Conservation (phyloP, 2,329 filamentous ascomycete species). For the Fusarium tanahbumbuense region DNA sequence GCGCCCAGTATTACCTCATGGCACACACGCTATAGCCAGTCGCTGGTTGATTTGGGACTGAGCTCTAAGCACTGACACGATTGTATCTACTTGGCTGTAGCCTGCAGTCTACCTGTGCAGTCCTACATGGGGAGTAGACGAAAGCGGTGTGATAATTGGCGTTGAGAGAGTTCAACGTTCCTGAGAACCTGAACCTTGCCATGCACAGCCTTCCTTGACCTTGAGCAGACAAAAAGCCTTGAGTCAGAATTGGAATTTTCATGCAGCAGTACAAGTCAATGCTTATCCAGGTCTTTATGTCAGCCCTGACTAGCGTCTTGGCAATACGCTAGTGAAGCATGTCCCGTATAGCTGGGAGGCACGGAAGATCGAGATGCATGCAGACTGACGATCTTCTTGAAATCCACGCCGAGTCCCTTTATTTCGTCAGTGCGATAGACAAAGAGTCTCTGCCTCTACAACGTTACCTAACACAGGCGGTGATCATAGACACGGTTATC, state of each 20-base stretch:
- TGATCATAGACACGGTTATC: neutral
- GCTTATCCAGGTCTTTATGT: neutral
- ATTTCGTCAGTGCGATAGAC: constrained; percentile 6
- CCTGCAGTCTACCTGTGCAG: neutral
- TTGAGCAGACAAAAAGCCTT: neutral
- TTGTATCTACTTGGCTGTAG: neutral
- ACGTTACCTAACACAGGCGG: neutral
- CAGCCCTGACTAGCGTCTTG: neutral
- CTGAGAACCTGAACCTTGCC: constrained; percentile 37
- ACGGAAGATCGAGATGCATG: constrained; percentile 41
- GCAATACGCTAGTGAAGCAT: constrained; percentile 38
- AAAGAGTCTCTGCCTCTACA: constrained; percentile 7
- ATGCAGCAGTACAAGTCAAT: neutral
- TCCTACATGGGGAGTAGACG: neutral
- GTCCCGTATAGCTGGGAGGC: constrained; percentile 42
- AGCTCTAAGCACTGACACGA: neutral
- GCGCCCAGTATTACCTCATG: constrained; percentile 17
- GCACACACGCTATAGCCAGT: constrained; percentile 3
- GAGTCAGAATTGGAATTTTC: neutral
- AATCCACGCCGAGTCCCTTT: constrained; percentile 18
- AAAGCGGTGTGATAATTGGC: constrained; percentile 40
- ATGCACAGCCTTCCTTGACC: constrained; percentile 28
- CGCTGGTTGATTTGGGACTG: neutral
- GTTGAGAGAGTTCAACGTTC: constrained; percentile 27
- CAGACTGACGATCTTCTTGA: constrained; percentile 30